Percentiles rank a stretch among this genome's conserved stretches.
phyloP scores from a whole-genome alignment of 768 basidiomycete species.

The Kwoniella bestiolae region DNA sequence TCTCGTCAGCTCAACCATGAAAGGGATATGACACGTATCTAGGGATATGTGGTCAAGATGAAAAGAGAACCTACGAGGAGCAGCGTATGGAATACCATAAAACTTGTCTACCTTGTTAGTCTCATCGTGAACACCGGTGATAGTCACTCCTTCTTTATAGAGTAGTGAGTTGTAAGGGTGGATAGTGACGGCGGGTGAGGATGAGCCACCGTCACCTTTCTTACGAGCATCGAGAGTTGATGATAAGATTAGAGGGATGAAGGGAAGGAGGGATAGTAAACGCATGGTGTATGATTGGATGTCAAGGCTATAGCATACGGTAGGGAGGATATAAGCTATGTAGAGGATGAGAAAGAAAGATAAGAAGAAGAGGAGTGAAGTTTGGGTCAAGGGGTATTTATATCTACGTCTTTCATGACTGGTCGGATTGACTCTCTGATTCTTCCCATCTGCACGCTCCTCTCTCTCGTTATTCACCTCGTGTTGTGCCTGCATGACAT shows the following conservation, averaged over 20 bases:
- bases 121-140: slow-evolving; percentile 35
- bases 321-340: background rate
- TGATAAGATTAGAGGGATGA: slow-evolving; percentile 3
- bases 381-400: background rate
- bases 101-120: slow-evolving; percentile 36
- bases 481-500: background rate
- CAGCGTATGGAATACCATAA: slow-evolving; percentile 54
- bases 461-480: background rate
- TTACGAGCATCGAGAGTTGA: background rate
- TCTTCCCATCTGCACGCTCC: background rate
- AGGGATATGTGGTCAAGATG: background rate
- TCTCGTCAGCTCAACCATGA: slow-evolving; percentile 17
- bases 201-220: slow-evolving; percentile 5
- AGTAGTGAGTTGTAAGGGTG: slow-evolving; percentile 27
- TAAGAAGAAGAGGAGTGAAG: background rate
- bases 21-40: too few species aligned
- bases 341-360: background rate
- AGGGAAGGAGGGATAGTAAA: background rate
- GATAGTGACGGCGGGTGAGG: slow-evolving; percentile 35
- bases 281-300: background rate
- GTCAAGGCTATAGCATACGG: background rate
- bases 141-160: slow-evolving; percentile 19
- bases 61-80: slow-evolving; percentile 37
- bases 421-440: background rate
- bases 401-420: background rate